A percentile compares a stretch with the other conserved stretches of the same genome.
Conservation (phyloP, 2,329 filamentous ascomycete species). For the Clarireedia monteithiana region DNA sequence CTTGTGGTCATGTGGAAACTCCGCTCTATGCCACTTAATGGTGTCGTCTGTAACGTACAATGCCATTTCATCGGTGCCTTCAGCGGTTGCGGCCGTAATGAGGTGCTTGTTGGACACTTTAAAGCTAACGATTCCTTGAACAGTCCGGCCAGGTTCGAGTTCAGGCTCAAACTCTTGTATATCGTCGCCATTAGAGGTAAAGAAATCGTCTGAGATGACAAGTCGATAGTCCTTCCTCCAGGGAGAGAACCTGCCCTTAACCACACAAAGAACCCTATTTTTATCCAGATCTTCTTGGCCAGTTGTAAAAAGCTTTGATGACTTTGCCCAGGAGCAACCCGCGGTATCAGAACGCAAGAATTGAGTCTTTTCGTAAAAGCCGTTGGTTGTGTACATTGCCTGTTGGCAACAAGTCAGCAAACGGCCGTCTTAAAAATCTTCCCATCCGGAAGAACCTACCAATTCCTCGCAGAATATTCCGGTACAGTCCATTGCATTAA, state of each 20-base stretch:
- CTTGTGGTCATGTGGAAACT: constrained; percentile 76
- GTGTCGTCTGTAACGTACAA: constrained; percentile 85
- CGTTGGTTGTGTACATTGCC: constrained; percentile 71
- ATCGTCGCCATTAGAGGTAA: constrained; percentile 45
- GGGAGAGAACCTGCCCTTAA: constrained; percentile 62
- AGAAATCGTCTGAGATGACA: constrained; percentile 77
- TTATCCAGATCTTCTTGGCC: constrained; percentile 58
- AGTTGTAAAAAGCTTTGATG: constrained; percentile 63
- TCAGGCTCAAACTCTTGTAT: constrained; percentile 65
- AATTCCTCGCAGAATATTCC: constrained; percentile 56
- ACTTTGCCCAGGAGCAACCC: constrained; percentile 84
- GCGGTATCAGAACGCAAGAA: constrained; percentile 59
- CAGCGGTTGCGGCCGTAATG: constrained; percentile 72
- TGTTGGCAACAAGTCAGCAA: constrained; percentile 15
- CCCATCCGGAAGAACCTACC: constrained; percentile 22
- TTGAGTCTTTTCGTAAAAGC: constrained; percentile 63
- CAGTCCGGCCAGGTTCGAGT: constrained; percentile 64
- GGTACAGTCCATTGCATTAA: constrained; percentile 66
- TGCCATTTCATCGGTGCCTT: constrained; percentile 80
- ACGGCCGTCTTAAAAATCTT: background rate
- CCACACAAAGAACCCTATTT: constrained; percentile 72
- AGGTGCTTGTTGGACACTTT: constrained; percentile 81
- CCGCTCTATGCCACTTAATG: constrained; percentile 79
- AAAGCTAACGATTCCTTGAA: constrained; percentile 73
- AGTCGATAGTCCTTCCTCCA: constrained; percentile 70